Conservation (phyloP, 257 asterid species). For the Phtheirospermum japonicum region DNA sequence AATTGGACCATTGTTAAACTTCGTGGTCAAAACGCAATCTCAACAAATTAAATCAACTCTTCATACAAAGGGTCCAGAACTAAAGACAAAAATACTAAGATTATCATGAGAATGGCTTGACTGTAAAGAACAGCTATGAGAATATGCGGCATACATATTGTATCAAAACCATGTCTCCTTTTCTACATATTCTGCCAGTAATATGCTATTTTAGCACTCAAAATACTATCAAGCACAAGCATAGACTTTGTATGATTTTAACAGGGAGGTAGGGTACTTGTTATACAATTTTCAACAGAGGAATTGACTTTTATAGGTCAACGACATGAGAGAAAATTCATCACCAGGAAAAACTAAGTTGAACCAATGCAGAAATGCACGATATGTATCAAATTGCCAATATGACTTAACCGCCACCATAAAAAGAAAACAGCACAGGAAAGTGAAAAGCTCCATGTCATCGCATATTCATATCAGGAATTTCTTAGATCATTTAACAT, state of each 20-base stretch:
- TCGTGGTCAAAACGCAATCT: neutral
- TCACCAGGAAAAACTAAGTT: no score
- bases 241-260: neutral
- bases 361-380: no score
- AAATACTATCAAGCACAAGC: neutral
- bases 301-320: constrained; percentile 8
- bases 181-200: neutral
- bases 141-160: neutral
- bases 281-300: constrained; percentile 2
- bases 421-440: constrained; percentile 18
- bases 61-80: constrained; percentile 6
- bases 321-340: constrained; percentile 3
- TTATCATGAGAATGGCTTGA: constrained; percentile 16
- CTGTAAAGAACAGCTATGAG: constrained; percentile 1
- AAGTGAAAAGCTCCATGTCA: constrained; percentile 8
- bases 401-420: constrained; percentile 24
- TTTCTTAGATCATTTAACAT: constrained; percentile 4
- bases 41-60: constrained; percentile 3
- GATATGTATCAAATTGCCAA: constrained; percentile 5
- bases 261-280: neutral
- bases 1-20: neutral
- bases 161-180: neutral
- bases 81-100: neutral
- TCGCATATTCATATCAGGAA: constrained; percentile 3
- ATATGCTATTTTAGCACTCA: constrained; percentile 21